A percentile compares a stretch with the other conserved stretches of the same genome.
Conservation (phyloP, 208 protist species). For the Balamuthia mandrillaris region DNA sequence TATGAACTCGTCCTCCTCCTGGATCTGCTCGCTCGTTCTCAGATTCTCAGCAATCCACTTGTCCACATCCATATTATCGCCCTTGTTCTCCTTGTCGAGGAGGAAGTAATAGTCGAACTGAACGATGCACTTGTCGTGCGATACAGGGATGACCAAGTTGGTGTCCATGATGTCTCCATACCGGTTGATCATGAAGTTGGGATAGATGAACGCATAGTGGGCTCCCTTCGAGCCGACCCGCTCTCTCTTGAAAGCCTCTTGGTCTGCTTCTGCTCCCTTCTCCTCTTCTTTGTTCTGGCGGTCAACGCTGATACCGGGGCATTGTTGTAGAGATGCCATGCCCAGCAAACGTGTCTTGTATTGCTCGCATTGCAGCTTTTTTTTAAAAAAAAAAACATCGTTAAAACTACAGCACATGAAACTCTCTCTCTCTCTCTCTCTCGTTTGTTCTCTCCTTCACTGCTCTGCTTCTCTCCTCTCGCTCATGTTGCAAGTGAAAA, state of each 20-base stretch:
- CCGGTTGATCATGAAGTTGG: conserved; percentile 45
- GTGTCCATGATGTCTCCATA: conserved; percentile 48
- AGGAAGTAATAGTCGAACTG: conserved; percentile 24
- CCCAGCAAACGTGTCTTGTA: too few relatives aligned
- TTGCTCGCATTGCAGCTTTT: too few relatives aligned
- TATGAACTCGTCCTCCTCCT: conserved; percentile 34
- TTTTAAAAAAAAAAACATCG: too few relatives aligned
- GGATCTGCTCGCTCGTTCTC: neutral
- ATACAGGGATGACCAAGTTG: neutral
- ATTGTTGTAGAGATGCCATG: too few relatives aligned
- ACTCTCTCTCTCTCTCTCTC: too few relatives aligned
- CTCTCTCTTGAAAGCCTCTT: neutral
- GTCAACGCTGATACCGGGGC: too few relatives aligned
- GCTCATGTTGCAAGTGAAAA: too few relatives aligned
- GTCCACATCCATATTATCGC: neutral
- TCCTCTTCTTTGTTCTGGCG: too few relatives aligned
- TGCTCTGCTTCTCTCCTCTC: too few relatives aligned
- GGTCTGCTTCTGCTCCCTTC: too few relatives aligned
- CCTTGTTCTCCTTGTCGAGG: neutral
- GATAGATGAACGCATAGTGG: conserved; percentile 36
- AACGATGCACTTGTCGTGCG: neutral
- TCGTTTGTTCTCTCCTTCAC: too few relatives aligned
- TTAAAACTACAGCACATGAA: too few relatives aligned
- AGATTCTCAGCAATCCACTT: neutral
- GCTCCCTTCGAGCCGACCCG: neutral